Evolutionary conservation across 176 grass and related monocot species (phyloP).

Genomic region (Cymbopogon citratus): DNA sequence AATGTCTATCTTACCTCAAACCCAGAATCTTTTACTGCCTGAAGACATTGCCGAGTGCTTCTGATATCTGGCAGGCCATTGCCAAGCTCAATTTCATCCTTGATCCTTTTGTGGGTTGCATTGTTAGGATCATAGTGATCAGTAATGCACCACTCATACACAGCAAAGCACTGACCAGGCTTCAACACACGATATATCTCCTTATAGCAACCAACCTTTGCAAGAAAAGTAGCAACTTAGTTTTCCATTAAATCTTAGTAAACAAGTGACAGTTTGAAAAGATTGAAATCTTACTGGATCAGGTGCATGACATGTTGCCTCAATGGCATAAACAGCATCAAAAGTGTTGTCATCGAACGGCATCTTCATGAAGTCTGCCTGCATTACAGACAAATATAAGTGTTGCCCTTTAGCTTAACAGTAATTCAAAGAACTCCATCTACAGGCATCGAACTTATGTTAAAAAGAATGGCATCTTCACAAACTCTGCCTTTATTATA

Average conservation of each 20-base stretch:
- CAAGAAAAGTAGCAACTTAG: conserved; percentile 20
- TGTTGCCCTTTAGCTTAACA: not conserved
- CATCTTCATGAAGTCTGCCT: conserved; percentile 92
- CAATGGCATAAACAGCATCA: conserved; percentile 60
- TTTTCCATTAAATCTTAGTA: not conserved
- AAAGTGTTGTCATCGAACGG: conserved; percentile 62
- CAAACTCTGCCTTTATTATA: not conserved
- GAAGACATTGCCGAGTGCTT: conserved; percentile 78
- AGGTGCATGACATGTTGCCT: conserved; percentile 77
- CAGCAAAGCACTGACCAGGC: conserved; percentile 90
- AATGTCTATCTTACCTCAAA: conserved; percentile 61
- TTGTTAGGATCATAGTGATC: conserved; percentile 77
- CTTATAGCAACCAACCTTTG: conserved; percentile 90
- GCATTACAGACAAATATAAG: conserved; percentile 28
- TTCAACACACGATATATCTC: conserved; percentile 91
- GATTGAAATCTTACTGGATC: conserved; percentile 37
- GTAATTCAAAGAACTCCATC: not conserved
- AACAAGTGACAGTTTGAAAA: not conserved
- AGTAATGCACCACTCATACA: conserved; percentile 94
- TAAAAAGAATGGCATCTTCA: not conserved
- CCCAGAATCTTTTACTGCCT: conserved; percentile 82
- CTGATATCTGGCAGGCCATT: conserved; percentile 87
- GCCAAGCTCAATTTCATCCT: conserved; percentile 88
- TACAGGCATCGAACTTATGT: not conserved
- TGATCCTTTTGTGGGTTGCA: conserved; percentile 73